phyloP scores from a whole-genome alignment of 345 rosid species.

The Gossypium thurberi region DNA sequence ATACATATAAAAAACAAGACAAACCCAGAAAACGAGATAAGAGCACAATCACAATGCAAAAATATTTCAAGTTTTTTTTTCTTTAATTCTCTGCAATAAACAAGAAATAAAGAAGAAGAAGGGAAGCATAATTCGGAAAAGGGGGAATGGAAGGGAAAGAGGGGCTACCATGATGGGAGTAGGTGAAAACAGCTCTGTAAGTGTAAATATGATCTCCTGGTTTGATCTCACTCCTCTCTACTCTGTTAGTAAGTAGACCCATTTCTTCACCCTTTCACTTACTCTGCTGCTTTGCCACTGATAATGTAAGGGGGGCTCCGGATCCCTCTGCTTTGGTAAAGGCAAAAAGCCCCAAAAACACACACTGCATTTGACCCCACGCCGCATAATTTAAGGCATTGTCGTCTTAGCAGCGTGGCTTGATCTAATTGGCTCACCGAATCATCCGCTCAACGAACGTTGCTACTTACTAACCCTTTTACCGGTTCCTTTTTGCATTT shows the following conservation, averaged over 20 bases:
- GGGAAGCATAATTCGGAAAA: no score
- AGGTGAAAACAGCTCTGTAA: constrained; percentile 89
- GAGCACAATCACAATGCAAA: no score
- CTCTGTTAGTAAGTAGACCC: constrained; percentile 82
- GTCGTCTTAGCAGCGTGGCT: constrained; percentile 3
- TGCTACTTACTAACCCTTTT: background rate
- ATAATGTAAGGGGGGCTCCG: no score
- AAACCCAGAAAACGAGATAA: no score
- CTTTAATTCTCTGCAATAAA: no score
- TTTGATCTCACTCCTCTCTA: constrained; percentile 63
- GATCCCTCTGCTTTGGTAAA: no score
- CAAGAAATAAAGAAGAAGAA: no score
- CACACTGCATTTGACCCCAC: background rate
- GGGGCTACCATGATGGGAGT: constrained; percentile 83
- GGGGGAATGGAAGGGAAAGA: background rate
- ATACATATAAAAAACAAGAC: no score
- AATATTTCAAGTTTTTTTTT: no score
- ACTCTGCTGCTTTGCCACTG: background rate
- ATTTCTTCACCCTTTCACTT: constrained; percentile 27
- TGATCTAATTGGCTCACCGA: constrained; percentile 9
- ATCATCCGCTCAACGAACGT: background rate
- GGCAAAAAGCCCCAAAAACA: background rate
- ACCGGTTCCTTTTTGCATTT: background rate
- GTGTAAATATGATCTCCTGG: constrained; percentile 96
- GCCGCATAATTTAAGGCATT: background rate